Evolutionary conservation across 495 filamentous ascomycete species (phyloP).

Genomic region (Hypoxylon trugodes): DNA sequence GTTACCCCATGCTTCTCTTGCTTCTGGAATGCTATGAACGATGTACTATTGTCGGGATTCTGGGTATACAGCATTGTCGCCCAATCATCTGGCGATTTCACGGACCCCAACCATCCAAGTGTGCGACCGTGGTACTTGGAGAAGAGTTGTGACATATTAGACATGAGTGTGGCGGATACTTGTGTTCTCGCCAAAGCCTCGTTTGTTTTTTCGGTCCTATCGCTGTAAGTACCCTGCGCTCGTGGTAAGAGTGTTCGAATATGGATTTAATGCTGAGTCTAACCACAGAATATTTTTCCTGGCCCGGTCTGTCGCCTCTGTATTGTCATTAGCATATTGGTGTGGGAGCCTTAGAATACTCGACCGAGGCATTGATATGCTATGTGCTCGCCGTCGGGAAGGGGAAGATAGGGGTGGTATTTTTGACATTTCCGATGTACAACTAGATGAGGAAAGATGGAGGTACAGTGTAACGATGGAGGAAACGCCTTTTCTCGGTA

Average conservation of each 20-base stretch:
- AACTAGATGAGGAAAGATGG: not conserved
- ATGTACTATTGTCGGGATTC: conserved; percentile 34
- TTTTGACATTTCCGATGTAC: not conserved
- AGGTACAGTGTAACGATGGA: not conserved
- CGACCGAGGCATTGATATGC: conserved; percentile 8
- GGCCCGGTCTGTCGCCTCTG: conserved; percentile 9
- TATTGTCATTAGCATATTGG: conserved; percentile 33
- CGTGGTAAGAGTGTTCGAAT: not conserved
- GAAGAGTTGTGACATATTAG: conserved; percentile 11
- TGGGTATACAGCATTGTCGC: conserved; percentile 36
- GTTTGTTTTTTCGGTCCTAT: conserved; percentile 31
- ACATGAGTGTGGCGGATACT: not conserved
- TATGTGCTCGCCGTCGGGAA: not conserved
- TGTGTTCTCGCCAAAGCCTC: conserved; percentile 34
- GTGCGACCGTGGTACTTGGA: conserved; percentile 35
- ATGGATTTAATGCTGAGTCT: not conserved
- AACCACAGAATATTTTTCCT: conserved; percentile 27
- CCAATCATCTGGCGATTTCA: conserved; percentile 30
- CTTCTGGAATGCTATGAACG: conserved; percentile 16
- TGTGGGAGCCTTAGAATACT: conserved; percentile 24
- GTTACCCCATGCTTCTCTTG: not conserved
- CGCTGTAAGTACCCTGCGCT: conserved; percentile 27
- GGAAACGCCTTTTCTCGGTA: not conserved
- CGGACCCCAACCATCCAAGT: conserved; percentile 30
- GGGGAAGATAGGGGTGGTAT: not conserved